These are phyloP conservation scores for Magnaporthiopsis incrustans DNA, from an alignment of 2,329 filamentous ascomycete genomes.

Conservation along the genomic window DNA sequence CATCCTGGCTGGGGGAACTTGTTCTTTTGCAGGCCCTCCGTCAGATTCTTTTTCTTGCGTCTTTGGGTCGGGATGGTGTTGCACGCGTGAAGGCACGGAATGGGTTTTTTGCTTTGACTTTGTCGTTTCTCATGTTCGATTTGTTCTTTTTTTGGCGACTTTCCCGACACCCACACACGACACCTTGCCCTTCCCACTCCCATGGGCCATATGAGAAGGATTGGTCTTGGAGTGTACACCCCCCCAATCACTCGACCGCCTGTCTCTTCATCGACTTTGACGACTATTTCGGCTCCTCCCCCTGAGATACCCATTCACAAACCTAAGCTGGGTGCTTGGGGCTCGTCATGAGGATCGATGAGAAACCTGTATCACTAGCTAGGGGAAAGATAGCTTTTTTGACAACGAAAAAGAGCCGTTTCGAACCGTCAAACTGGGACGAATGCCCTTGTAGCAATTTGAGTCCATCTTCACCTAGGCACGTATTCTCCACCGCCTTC, in stretches of 20 bases:
- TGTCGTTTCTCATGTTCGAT: slow-evolving; percentile 13
- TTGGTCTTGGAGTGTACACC: neutral
- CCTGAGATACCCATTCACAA: neutral
- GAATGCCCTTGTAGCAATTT: neutral
- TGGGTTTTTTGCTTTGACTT: slow-evolving; percentile 17
- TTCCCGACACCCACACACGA: neutral
- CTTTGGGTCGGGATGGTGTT: slow-evolving; percentile 22
- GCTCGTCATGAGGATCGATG: slow-evolving; percentile 1
- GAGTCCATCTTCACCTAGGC: neutral
- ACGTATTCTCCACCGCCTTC: neutral
- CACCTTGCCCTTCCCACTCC: neutral
- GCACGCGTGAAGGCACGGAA: slow-evolving; percentile 17
- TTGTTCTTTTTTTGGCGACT: slow-evolving; percentile 12
- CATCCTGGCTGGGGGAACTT: neutral
- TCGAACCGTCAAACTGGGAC: neutral
- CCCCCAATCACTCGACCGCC: too few relatives aligned
- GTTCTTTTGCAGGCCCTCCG: neutral
- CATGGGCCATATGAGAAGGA: neutral
- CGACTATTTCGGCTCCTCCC: neutral
- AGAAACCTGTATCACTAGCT: slow-evolving; percentile 7
- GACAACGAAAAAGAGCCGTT: neutral
- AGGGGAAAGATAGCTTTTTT: slow-evolving; percentile 8
- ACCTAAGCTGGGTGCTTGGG: slow-evolving; percentile 1
- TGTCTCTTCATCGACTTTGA: neutral
- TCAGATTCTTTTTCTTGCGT: slow-evolving; percentile 18